phyloP scores from a whole-genome alignment of 2,329 filamentous ascomycete genomes.

The Aureobasidium sp. region DNA sequence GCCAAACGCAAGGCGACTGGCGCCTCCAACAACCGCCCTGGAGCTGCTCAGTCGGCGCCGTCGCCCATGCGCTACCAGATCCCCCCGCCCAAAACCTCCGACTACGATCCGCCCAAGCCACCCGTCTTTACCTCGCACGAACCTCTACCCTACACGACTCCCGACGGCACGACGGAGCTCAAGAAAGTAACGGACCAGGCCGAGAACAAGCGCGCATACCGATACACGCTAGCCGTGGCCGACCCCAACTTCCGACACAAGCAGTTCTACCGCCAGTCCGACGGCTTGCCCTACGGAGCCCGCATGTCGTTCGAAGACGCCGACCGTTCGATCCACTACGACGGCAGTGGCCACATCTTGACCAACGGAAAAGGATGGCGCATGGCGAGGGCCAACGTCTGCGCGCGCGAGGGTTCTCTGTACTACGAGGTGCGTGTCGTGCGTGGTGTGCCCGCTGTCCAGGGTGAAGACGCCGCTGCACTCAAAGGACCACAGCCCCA shows the following conservation, averaged over 20 bases:
- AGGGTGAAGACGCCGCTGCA: conserved; percentile 26
- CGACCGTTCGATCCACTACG: conserved; percentile 73
- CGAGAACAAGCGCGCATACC: conserved; percentile 63
- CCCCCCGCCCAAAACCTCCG: conserved; percentile 36
- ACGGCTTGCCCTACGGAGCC: conserved; percentile 71
- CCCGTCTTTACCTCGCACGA: conserved; percentile 40
- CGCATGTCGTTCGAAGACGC: conserved; percentile 91
- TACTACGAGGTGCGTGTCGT: conserved; percentile 93
- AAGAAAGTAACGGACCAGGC: conserved; percentile 44
- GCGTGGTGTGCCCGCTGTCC: conserved; percentile 54
- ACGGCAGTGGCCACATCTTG: conserved; percentile 60
- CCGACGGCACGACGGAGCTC: conserved; percentile 34
- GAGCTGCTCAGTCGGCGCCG: conserved; percentile 23
- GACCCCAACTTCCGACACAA: conserved; percentile 80
- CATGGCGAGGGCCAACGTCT: conserved; percentile 83
- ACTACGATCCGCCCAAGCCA: conserved; percentile 42
- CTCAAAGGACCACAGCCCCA: conserved; percentile 42
- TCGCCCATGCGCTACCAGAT: conserved; percentile 44
- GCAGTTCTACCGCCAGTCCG: conserved; percentile 81
- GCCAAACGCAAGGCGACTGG: conserved; percentile 30
- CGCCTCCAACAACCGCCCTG: background rate
- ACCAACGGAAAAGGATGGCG: conserved; percentile 91
- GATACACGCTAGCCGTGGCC: conserved; percentile 84
- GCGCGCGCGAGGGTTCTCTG: conserved; percentile 77
- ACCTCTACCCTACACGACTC: conserved; percentile 34